phyloP scores from a whole-genome alignment of 495 filamentous ascomycete genomes.

The Penicillium steckii region DNA sequence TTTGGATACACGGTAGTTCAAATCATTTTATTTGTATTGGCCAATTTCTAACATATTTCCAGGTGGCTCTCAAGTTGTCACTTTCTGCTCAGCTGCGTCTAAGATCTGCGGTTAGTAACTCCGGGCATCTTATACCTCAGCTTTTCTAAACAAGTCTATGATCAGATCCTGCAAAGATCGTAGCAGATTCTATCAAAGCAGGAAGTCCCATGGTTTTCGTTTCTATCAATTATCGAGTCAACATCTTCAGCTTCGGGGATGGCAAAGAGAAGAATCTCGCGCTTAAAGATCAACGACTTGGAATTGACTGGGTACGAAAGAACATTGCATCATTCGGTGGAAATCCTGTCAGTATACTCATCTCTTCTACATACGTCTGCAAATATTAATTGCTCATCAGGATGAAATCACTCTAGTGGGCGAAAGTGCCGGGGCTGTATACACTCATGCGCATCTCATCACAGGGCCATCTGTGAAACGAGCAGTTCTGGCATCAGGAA shows the following conservation, averaged over 20 bases:
- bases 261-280: conserved; percentile 54
- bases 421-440: conserved; percentile 41
- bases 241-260: conserved; percentile 63
- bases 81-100: conserved; percentile 42
- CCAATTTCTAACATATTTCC: not conserved
- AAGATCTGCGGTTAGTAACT: conserved; percentile 36
- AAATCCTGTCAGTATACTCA: conserved; percentile 47
- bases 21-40: not conserved
- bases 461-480: conserved; percentile 37
- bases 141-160: not conserved
- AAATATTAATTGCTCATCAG: conserved; percentile 13
- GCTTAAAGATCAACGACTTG: conserved; percentile 65
- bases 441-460: conserved; percentile 39
- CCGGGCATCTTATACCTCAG: not conserved
- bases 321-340: conserved; percentile 64
- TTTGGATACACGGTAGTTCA: conserved; percentile 44
- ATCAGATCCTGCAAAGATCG: conserved; percentile 33
- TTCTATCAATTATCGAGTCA: conserved; percentile 63
- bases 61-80: conserved; percentile 41
- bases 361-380: not conserved
- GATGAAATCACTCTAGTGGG: conserved; percentile 37
- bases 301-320: conserved; percentile 58
- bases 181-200: conserved; percentile 33
- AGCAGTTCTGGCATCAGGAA: conserved; percentile 36
- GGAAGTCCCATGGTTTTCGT: conserved; percentile 57